Conservation (phyloP, 805 yeast genomes). For the Candida pseudofarinosa region DNA sequence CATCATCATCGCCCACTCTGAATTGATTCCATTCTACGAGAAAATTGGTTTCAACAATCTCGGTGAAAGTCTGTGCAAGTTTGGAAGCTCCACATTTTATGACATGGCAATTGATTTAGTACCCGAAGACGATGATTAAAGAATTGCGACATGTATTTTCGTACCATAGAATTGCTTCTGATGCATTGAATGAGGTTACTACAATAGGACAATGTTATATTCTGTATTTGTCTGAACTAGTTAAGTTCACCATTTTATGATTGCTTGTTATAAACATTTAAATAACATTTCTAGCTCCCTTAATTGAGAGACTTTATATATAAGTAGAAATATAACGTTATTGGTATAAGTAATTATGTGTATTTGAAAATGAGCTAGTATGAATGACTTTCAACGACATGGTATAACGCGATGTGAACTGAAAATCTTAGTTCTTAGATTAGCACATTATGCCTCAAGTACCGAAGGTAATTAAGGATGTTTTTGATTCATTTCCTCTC, state of each 20-base stretch:
- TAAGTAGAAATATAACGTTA: background rate
- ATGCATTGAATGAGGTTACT: no score
- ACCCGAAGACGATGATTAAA: conserved; percentile 37
- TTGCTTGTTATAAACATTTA: background rate
- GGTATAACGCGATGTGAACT: background rate
- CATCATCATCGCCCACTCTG: conserved; percentile 66
- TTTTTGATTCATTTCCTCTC: conserved; percentile 54
- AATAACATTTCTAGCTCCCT: background rate
- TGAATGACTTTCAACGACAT: background rate
- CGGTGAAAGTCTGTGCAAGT: conserved; percentile 59
- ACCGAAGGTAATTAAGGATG: conserved; percentile 40
- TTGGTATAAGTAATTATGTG: background rate
- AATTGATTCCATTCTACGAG: conserved; percentile 71
- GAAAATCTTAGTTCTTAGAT: background rate
- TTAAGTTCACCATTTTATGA: background rate
- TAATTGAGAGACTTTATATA: background rate
- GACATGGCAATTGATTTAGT: conserved; percentile 49
- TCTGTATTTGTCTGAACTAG: background rate
- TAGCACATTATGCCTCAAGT: conserved; percentile 15
- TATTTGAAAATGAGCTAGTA: background rate
- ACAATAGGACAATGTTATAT: no score
- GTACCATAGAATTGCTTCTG: no score
- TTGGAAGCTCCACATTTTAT: conserved; percentile 60
- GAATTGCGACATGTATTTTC: background rate
- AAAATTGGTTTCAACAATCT: conserved; percentile 72